Evolutionary conservation across 306 rosid species (phyloP).

Genomic region (Glycine tomentella): DNA sequence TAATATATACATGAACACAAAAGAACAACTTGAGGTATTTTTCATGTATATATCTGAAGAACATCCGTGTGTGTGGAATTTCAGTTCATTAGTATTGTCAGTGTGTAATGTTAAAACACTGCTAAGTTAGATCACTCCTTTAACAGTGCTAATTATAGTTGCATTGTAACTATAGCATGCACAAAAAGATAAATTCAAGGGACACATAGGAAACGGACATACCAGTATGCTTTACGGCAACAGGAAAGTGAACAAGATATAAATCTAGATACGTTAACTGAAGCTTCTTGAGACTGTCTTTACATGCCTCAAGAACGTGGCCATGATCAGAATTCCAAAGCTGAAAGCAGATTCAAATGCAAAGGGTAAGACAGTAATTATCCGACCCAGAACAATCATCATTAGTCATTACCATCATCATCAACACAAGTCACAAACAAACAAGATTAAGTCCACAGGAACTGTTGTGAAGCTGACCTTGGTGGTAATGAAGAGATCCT

Average conservation of each 20-base stretch:
- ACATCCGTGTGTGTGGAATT: not conserved
- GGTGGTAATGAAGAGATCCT: constrained; percentile 85
- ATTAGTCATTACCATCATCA: not conserved
- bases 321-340: constrained; percentile 99
- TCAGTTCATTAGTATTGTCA: not conserved
- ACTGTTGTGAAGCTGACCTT: constrained; percentile 57
- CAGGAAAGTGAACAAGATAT: constrained; percentile 88
- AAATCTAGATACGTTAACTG: constrained; percentile 80
- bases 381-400: constrained; percentile 1
- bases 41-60: too few species aligned
- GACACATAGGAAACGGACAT: constrained; percentile 15
- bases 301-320: constrained; percentile 84
- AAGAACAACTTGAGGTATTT: constrained; percentile 8
- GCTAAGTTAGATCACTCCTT: constrained; percentile 16
- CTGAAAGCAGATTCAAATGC: constrained; percentile 56
- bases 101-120: constrained; percentile 12
- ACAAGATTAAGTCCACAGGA: not conserved
- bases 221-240: constrained; percentile 84
- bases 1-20: not conserved
- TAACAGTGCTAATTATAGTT: not conserved
- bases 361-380: constrained; percentile 33
- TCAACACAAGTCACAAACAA: not conserved
- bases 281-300: constrained; percentile 90
- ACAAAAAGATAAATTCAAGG: constrained; percentile 11
- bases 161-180: not conserved